Evolutionary conservation across 176 grass and related monocot species (phyloP).

Genomic region (Lolium perenne): DNA sequence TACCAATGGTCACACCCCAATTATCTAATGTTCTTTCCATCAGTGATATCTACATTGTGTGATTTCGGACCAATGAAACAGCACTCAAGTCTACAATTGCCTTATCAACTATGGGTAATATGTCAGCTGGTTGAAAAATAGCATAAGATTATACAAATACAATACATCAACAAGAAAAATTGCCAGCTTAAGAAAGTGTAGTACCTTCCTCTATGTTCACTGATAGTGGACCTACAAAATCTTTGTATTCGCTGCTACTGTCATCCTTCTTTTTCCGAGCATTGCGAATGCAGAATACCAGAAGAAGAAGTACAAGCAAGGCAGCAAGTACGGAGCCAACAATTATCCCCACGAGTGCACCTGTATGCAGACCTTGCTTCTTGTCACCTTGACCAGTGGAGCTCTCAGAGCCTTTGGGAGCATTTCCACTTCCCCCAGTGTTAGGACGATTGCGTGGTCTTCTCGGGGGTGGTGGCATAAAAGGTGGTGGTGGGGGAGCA

Average conservation of each 20-base stretch:
- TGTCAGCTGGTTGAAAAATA: slow-evolving; percentile 32
- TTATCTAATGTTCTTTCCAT: slow-evolving; percentile 19
- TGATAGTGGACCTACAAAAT: slow-evolving; percentile 59
- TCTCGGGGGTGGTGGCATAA: slow-evolving; percentile 68
- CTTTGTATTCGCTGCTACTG: slow-evolving; percentile 63
- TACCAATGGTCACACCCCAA: neutral
- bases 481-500: slow-evolving; percentile 88
- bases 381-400: slow-evolving; percentile 46
- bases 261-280: slow-evolving; percentile 67
- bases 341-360: slow-evolving; percentile 64
- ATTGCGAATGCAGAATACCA: slow-evolving; percentile 59
- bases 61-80: slow-evolving; percentile 32
- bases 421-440: slow-evolving; percentile 44
- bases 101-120: slow-evolving; percentile 4
- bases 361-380: slow-evolving; percentile 66
- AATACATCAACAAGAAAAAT: slow-evolving; percentile 26
- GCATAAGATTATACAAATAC: slow-evolving; percentile 31
- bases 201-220: slow-evolving; percentile 77
- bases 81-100: neutral
- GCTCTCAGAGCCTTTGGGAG: slow-evolving; percentile 50
- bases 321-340: slow-evolving; percentile 65
- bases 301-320: slow-evolving; percentile 55
- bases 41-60: neutral
- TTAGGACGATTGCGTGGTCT: slow-evolving; percentile 52
- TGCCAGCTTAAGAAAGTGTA: slow-evolving; percentile 24